Evolutionary conservation across 192 early-diverging fungal genomes (phyloP).

Genomic region (Coemansia sp.): DNA sequence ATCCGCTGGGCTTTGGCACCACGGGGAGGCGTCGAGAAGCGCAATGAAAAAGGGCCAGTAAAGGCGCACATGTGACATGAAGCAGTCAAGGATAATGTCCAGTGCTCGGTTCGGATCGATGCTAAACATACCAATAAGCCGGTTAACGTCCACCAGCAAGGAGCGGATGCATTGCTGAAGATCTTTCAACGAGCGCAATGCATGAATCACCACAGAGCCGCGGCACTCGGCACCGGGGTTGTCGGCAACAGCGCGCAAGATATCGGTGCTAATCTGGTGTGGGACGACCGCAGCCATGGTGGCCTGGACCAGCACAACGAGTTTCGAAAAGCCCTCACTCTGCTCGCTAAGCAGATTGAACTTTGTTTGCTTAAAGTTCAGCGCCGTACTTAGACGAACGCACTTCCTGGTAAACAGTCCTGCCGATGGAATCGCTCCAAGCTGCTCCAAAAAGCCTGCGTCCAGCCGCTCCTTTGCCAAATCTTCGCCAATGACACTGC

Average conservation of each 20-base stretch:
- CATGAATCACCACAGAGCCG: conserved; percentile 9
- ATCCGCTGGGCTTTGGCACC: conserved; percentile 27
- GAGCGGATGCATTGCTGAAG: conserved; percentile 18
- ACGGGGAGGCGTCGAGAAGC: conserved; percentile 48
- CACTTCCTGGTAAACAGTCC: conserved; percentile 28
- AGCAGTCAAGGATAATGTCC: conserved; percentile 51
- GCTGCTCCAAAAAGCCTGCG: conserved; percentile 37
- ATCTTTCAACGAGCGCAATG: conserved; percentile 23
- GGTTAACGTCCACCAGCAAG: conserved; percentile 34
- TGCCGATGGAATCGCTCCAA: conserved; percentile 30
- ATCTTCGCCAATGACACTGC: conserved; percentile 20
- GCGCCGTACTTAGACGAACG: conserved; percentile 42
- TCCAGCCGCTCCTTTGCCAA: conserved; percentile 45
- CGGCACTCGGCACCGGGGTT: not conserved
- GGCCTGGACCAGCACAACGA: conserved; percentile 38
- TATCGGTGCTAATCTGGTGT: conserved; percentile 15
- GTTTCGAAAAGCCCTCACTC: conserved; percentile 50
- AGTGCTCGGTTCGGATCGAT: conserved; percentile 49
- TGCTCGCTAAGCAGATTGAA: conserved; percentile 50
- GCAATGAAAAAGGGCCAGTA: conserved; percentile 51
- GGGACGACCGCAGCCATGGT: conserved; percentile 30
- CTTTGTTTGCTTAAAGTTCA: conserved; percentile 55
- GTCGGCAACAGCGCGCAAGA: conserved; percentile 8
- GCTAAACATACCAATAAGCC: conserved; percentile 46
- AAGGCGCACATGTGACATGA: conserved; percentile 42